Percentiles rank a stretch among this genome's conserved stretches.
Conservation (phyloP, 192 early-diverging fungal genomes). For the Backusella luteola region DNA sequence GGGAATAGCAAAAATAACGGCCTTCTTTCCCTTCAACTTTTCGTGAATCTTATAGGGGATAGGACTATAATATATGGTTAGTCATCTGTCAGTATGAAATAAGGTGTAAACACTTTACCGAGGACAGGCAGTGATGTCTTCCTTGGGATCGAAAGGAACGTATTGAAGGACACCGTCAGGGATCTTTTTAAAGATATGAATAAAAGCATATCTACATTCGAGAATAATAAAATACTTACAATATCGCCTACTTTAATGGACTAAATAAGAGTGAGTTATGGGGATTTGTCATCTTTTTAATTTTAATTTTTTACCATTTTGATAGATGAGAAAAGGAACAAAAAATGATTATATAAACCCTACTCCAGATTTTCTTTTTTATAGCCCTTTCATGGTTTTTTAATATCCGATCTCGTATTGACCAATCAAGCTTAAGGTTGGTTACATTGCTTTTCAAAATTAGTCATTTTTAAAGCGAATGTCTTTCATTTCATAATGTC, state of each 20-base stretch:
- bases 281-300: no score
- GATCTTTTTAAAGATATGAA: conserved; percentile 8
- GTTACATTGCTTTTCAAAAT: not conserved
- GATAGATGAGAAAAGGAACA: conserved; percentile 10
- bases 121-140: conserved; percentile 36
- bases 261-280: not conserved
- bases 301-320: conserved; percentile 12
- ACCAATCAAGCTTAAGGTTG: not conserved
- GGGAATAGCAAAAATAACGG: conserved; percentile 64
- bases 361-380: not conserved
- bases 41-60: conserved; percentile 37
- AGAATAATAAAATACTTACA: conserved; percentile 13
- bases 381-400: not conserved
- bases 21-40: conserved; percentile 60
- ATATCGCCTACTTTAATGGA: conserved; percentile 35
- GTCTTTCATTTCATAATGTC: no score
- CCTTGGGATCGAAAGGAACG: conserved; percentile 35
- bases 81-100: not conserved
- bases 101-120: conserved; percentile 14
- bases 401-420: not conserved
- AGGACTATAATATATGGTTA: conserved; percentile 21
- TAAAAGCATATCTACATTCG: not conserved
- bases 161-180: conserved; percentile 32
- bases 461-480: no score
- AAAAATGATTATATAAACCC: conserved; percentile 2